phyloP scores from a whole-genome alignment of 1,284 basidiomycete genomes.

The Megacollybia platyphylla region DNA sequence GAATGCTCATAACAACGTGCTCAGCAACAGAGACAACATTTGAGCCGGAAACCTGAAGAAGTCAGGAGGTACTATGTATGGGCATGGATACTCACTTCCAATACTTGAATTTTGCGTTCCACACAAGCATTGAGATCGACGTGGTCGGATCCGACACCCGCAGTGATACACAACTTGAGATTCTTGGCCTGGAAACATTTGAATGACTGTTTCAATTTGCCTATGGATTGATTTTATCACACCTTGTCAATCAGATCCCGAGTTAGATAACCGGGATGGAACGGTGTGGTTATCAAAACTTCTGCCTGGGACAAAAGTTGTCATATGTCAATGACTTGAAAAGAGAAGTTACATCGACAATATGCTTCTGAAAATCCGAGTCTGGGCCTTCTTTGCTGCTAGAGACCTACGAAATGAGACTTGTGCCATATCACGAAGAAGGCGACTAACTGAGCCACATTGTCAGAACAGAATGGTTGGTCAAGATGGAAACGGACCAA shows the following conservation, averaged over 20 bases:
- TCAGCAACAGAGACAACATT: conserved; percentile 91
- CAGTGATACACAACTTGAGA: conserved; percentile 86
- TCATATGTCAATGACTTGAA: background rate
- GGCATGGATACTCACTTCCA: conserved; percentile 34
- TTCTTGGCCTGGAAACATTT: conserved; percentile 59
- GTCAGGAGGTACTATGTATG: background rate
- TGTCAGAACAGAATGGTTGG: background rate
- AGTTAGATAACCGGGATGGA: conserved; percentile 87
- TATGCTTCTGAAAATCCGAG: conserved; percentile 81
- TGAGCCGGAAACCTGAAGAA: conserved; percentile 54
- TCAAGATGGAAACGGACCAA: conserved; percentile 29
- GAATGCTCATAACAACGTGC: conserved; percentile 72
- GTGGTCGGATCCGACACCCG: conserved; percentile 92
- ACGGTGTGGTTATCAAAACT: conserved; percentile 83
- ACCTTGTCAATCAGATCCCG: conserved; percentile 64
- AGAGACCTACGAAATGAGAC: conserved; percentile 40
- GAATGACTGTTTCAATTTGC: background rate
- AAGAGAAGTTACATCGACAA: conserved; percentile 54
- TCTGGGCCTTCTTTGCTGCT: conserved; percentile 82
- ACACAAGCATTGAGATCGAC: conserved; percentile 87
- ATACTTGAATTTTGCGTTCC: conserved; percentile 71
- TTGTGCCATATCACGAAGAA: conserved; percentile 3
- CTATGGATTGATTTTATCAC: conserved; percentile 1
- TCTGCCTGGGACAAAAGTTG: conserved; percentile 33
- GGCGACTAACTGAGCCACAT: background rate